A percentile compares a stretch with the other conserved stretches of the same genome.
phyloP scores from a whole-genome alignment of 2,329 filamentous ascomycete species.

The Penicillium sp. region DNA sequence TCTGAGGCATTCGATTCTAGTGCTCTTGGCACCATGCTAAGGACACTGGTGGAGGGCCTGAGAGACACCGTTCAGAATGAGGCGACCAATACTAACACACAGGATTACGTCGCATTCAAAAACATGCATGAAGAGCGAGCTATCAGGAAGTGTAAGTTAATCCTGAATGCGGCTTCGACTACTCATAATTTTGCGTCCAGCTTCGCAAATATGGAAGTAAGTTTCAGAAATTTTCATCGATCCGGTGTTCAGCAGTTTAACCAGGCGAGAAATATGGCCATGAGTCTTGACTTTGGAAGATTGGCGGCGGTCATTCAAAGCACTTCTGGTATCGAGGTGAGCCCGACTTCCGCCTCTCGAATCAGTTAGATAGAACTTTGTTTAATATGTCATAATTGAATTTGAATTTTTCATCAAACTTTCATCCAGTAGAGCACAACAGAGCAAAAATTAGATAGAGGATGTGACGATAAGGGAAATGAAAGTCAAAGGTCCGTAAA shows the following conservation, averaged over 20 bases:
- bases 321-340: background rate
- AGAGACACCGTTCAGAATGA: background rate
- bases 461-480: too few species aligned
- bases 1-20: background rate
- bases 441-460: too few species aligned
- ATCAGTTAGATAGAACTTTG: too few species aligned
- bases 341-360: background rate
- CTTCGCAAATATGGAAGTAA: background rate
- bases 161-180: background rate
- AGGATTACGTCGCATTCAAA: background rate
- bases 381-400: too few species aligned
- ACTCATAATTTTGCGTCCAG: background rate
- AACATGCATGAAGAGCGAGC: background rate
- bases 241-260: background rate
- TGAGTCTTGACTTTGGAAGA: background rate
- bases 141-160: background rate
- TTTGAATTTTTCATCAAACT: too few species aligned
- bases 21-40: background rate
- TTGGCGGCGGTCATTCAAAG: background rate
- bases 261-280: background rate
- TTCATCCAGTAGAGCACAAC: too few species aligned
- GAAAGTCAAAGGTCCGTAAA: too few species aligned
- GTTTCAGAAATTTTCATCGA: background rate
- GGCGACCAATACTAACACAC: too few species aligned
- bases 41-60: background rate